Percentiles rank a stretch among this genome's conserved stretches.
phyloP scores from a whole-genome alignment of 129 eudicot genomes.

The Mikania micrantha region DNA sequence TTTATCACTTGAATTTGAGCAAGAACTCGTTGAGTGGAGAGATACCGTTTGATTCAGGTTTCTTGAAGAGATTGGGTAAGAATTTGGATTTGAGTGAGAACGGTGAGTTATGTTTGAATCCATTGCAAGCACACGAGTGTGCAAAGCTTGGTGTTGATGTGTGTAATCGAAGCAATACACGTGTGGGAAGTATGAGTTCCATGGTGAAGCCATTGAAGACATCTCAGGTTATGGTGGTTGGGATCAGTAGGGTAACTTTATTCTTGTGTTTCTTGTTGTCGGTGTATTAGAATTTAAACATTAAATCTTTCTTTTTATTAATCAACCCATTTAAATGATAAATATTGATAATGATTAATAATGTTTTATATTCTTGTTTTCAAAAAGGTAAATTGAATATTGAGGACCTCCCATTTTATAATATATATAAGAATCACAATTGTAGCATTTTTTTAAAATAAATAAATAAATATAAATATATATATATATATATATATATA shows the following conservation, averaged over 20 bases:
- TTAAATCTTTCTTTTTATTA: constrained; percentile 1
- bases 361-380: too few species aligned
- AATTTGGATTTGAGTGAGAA: constrained; percentile 73
- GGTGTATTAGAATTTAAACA: constrained; percentile 19
- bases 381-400: background rate
- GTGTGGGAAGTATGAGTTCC: constrained; percentile 26
- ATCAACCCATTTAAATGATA: background rate
- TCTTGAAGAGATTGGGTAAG: constrained; percentile 59
- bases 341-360: too few species aligned
- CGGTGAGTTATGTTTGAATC: constrained; percentile 61
- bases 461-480: too few species aligned
- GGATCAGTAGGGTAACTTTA: constrained; percentile 14
- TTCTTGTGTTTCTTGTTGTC: constrained; percentile 26
- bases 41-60: constrained; percentile 65
- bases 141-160: constrained; percentile 37
- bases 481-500: too few species aligned
- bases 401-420: too few species aligned
- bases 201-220: constrained; percentile 44
- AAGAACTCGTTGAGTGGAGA: constrained; percentile 56
- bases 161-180: constrained; percentile 40
- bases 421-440: too few species aligned
- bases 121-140: constrained; percentile 31
- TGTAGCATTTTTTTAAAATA: too few species aligned
- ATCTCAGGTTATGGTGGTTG: constrained; percentile 24
- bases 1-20: constrained; percentile 79